phyloP scores from a whole-genome alignment of 164 flowering plant species.

The Nymphaea thermarum region DNA sequence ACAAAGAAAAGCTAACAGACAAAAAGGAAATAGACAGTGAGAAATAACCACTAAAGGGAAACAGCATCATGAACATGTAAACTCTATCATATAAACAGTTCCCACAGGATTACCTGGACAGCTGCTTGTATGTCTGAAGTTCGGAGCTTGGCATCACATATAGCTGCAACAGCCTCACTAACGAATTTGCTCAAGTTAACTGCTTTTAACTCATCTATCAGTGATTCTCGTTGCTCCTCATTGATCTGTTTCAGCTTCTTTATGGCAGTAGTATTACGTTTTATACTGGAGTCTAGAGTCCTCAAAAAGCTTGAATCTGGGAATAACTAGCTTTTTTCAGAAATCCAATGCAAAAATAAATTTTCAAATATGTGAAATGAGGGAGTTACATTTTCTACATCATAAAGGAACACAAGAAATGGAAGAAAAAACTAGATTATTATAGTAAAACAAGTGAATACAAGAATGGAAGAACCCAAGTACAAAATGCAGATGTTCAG shows the following conservation, averaged over 20 bases:
- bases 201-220: slow-evolving; percentile 73
- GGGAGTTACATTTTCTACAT: neutral
- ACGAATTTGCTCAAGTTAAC: slow-evolving; percentile 97
- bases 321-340: slow-evolving; percentile 3
- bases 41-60: too few species aligned
- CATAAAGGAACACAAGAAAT: neutral
- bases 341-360: neutral
- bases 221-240: slow-evolving; percentile 84
- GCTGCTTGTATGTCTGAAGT: slow-evolving; percentile 88
- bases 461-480: neutral
- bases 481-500: neutral
- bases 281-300: slow-evolving; percentile 93
- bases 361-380: neutral
- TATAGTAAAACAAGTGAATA: neutral
- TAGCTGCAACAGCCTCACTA: slow-evolving; percentile 95
- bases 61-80: neutral
- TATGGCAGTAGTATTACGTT: slow-evolving; percentile 88
- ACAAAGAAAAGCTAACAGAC: too few species aligned
- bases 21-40: too few species aligned
- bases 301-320: slow-evolving; percentile 77
- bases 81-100: neutral
- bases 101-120: slow-evolving; percentile 56
- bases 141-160: slow-evolving; percentile 88
- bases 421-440: neutral
- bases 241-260: slow-evolving; percentile 90